Base-by-base conservation (phyloP, 352 stramenopile species). In the Pythium pyrilobum region DNA sequence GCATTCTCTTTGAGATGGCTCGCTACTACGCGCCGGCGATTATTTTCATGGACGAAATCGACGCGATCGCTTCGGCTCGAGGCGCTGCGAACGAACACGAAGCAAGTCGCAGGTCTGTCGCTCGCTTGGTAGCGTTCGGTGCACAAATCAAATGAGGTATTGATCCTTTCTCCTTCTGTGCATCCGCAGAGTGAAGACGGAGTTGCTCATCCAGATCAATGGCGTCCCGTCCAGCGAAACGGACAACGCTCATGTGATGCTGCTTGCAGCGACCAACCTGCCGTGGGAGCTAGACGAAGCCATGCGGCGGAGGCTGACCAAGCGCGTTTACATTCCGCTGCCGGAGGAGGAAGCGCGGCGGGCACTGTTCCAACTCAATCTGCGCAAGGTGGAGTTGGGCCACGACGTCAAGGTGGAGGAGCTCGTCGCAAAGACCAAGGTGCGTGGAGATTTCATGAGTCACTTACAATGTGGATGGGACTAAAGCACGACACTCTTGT, bases 31-130 rank as follows among this genome's bases (percentile, higher is more conserved):
- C 93, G 13, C 96, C 97, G 6, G 96, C 86, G 11, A 99, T 97
- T 48, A 98, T 99, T 40, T 99, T 99, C 65, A 96, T 99, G 73
- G 96, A 99, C 60, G 96, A 99, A 66, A 98, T 99, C 47, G 96
- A 99, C 59, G 91, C 96, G 1, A 95, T 98, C 34, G 84, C 81
- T 3, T 84, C 74, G 0, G 71, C 77, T 11, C 71, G 83, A 54
- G 83, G 84, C 16, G 74, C 71, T 29, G 78, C 74, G n/a, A 82
- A 86, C 31, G 84, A 94, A 44, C 84, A 94, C 59, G 84, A 94
- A 66, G 82, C 84, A 7, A 92, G 81, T 65, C 75, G 84, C 55
- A 72, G 83, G 80, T 89, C 43, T 5, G 41, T 48, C n/a, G 36
- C 25, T 16, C 2, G 31, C 10, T 25, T n/a, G n/a, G n/a, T n/a